Base-by-base conservation (phyloP, 1,284 basidiomycete species). In the Waitea zeae region DNA sequence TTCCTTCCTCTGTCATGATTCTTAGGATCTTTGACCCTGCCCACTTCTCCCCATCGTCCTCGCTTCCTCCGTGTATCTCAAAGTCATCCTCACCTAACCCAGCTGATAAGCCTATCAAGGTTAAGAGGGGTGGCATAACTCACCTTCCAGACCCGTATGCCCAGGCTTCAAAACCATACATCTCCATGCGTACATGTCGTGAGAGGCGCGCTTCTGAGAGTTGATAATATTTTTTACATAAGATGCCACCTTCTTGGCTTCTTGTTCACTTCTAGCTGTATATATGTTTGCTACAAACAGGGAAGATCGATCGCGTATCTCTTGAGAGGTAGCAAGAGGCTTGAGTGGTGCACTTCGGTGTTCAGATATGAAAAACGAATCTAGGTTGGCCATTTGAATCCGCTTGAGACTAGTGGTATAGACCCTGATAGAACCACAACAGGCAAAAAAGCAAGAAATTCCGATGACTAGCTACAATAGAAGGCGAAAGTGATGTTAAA, bases 121-220 rank as follows among this genome's bases (percentile, higher is more conserved):
- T n/a, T n/a, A n/a, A n/a, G n/a, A n/a, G n/a, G n/a, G n/a, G n/a
- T n/a, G n/a, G n/a, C n/a, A n/a, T n/a, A n/a, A n/a, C n/a, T n/a
- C n/a, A n/a, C n/a, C 77, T n/a, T 58, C 61, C 20, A 80, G 53
- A 1, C 82, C 81, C 11, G 67, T 71, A 42, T 61, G 62, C 5
- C 75, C 77, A 4, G 57, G 46, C 52, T 76, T 81, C 36, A 81
- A 54, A 1, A 63, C 60, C 70, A 87, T 80, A 46, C 73, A 75
- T 38, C 86, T 61, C 75, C 78, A 78, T 11, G 74, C 77, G 33
- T 66, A 53, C 36, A 83, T 73, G 51, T 82, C 67, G 49, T 87
- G 70, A 24, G 69, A 57, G n/a, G 78, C 70, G 15, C 61, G 64
- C 31, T 62, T 67, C 15, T 56, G 41, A 5, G 56, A 60, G 44